These are phyloP conservation scores for Toxoplasma gondii DNA, from an alignment of 169 alveolate genomes.

Conservation along the genomic window DNA sequence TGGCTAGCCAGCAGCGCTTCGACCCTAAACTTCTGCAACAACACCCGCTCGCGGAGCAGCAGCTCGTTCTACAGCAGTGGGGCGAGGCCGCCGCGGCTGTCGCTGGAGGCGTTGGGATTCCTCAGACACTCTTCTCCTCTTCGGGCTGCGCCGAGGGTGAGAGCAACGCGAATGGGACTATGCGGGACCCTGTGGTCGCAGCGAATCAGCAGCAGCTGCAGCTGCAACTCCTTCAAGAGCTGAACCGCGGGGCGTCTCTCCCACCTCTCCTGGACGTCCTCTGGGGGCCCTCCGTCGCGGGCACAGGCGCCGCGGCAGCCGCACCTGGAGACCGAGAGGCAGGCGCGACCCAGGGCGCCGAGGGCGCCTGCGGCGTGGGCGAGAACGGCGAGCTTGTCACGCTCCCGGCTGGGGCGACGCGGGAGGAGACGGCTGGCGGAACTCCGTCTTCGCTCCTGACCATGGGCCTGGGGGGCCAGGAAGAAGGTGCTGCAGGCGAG, in stretches of 20 bases:
- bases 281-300: neutral
- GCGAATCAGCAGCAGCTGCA: constrained; percentile 30
- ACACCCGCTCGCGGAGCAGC: constrained; percentile 1
- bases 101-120: neutral
- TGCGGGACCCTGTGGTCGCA: neutral
- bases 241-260: constrained; percentile 18
- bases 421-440: neutral
- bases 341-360: neutral
- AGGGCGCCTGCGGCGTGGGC: neutral
- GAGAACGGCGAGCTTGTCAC: neutral
- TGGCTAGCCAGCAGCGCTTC: neutral
- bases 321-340: neutral
- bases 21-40: constrained; percentile 24
- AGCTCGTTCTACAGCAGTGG: constrained; percentile 23
- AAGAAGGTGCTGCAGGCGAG: constrained; percentile 1
- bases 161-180: neutral
- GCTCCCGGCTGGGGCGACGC: neutral
- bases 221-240: constrained; percentile 30
- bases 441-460: neutral
- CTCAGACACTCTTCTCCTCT: neutral
- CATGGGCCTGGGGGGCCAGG: constrained; percentile 12
- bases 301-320: constrained; percentile 26
- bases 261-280: constrained; percentile 16
- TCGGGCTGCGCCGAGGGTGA: neutral
- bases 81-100: neutral